These are phyloP conservation scores for Nemania bipapillata DNA, from an alignment of 2,329 filamentous ascomycete species.

Conservation along the genomic window DNA sequence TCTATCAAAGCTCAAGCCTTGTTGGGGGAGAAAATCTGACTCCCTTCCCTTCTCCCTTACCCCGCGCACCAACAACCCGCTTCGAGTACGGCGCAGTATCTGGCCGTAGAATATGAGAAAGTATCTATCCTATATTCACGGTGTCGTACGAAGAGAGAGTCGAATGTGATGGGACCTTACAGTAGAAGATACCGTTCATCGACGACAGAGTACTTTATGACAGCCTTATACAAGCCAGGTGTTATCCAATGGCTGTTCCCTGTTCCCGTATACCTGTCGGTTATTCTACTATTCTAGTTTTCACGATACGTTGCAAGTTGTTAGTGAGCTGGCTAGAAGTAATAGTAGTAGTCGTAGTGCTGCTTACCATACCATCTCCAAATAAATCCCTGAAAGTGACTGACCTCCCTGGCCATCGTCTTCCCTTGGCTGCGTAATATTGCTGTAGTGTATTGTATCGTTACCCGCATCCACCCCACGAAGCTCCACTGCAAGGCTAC, in stretches of 20 bases:
- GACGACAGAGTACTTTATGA: too few relatives aligned
- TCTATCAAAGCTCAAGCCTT: slow-evolving; percentile 28
- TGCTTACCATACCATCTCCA: slow-evolving; percentile 8
- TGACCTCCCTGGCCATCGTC: slow-evolving; percentile 25
- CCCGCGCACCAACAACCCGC: slow-evolving; percentile 20
- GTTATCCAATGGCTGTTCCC: too few relatives aligned
- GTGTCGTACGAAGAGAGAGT: too few relatives aligned
- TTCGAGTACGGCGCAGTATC: not conserved
- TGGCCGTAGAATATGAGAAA: too few relatives aligned
- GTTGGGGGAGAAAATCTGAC: slow-evolving; percentile 26
- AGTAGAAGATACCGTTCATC: too few relatives aligned
- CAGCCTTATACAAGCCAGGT: too few relatives aligned
- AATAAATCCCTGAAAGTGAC: slow-evolving; percentile 37
- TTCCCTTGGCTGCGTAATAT: slow-evolving; percentile 48
- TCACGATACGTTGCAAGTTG: too few relatives aligned
- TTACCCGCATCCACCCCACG: slow-evolving; percentile 36
- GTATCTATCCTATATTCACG: too few relatives aligned
- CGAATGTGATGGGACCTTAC: too few relatives aligned
- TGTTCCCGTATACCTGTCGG: too few relatives aligned
- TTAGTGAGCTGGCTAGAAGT: not conserved
- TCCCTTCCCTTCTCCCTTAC: slow-evolving; percentile 17
- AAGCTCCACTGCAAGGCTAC: slow-evolving; percentile 26
- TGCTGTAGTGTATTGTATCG: slow-evolving; percentile 41
- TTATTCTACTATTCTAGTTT: too few relatives aligned
- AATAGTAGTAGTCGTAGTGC: not conserved